Percentiles rank a stretch among this genome's conserved stretches.
Conservation (phyloP, 2,329 filamentous ascomycete species). For the Penicillium brasilianum region DNA sequence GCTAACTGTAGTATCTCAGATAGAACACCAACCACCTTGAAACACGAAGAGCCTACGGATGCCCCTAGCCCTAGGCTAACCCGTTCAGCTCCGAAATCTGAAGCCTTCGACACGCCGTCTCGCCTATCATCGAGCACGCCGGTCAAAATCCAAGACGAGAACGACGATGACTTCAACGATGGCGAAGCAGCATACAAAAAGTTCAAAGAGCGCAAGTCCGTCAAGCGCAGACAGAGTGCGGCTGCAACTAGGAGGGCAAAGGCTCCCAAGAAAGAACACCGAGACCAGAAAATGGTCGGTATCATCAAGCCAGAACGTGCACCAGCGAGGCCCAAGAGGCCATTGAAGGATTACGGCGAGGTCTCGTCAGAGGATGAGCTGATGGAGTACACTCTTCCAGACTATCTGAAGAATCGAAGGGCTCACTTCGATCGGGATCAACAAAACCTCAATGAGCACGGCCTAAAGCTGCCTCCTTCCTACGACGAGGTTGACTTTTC, state of each 20-base stretch:
- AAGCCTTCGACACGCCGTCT: conserved; percentile 7
- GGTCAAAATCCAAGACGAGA: conserved; percentile 34
- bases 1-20: conserved; percentile 26
- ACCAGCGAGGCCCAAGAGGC: conserved; percentile 32
- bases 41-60: conserved; percentile 2
- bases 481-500: conserved; percentile 78
- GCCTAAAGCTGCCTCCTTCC: conserved; percentile 75
- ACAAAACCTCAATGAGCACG: conserved; percentile 66
- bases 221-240: conserved; percentile 58
- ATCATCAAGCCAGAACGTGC: conserved; percentile 39
- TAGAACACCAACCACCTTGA: conserved; percentile 3
- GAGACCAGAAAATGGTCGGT: conserved; percentile 43
- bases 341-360: conserved; percentile 49
- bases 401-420: conserved; percentile 73
- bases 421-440: conserved; percentile 69
- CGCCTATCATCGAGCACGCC: conserved; percentile 23
- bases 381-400: conserved; percentile 67
- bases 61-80: not conserved
- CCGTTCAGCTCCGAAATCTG: conserved; percentile 1
- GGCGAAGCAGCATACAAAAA: conserved; percentile 60
- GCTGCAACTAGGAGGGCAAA: conserved; percentile 56
- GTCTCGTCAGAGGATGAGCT: conserved; percentile 59
- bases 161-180: conserved; percentile 44
- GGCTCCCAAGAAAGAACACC: conserved; percentile 48
- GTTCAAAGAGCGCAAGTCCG: conserved; percentile 65